These are phyloP conservation scores for Alternaria sp. DNA, from an alignment of 2,329 filamentous ascomycete species.

Conservation along the genomic window DNA sequence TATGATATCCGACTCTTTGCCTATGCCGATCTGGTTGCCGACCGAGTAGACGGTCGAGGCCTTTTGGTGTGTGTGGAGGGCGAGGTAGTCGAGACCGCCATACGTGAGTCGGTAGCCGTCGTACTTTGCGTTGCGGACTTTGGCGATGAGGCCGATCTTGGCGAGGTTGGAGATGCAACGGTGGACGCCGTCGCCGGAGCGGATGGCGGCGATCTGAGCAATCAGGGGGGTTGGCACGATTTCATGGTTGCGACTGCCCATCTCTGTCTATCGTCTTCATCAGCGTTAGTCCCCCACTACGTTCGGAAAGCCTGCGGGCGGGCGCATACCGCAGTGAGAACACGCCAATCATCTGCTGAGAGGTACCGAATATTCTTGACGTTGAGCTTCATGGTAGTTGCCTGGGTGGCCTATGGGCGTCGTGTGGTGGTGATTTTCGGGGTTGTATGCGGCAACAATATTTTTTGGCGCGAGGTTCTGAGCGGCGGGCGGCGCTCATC, in stretches of 20 bases:
- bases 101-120: slow-evolving; percentile 97
- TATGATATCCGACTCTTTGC: slow-evolving; percentile 97
- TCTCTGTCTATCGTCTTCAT: slow-evolving; percentile 73
- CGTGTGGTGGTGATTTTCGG: slow-evolving; percentile 12
- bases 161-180: slow-evolving; percentile 88
- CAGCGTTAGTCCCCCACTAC: slow-evolving; percentile 45
- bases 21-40: slow-evolving; percentile 91
- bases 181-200: slow-evolving; percentile 76
- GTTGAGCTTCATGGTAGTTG: slow-evolving; percentile 82
- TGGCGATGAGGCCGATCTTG: slow-evolving; percentile 88
- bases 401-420: neutral
- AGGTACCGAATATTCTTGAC: slow-evolving; percentile 93
- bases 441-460: slow-evolving; percentile 8
- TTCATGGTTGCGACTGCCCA: slow-evolving; percentile 95
- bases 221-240: slow-evolving; percentile 92
- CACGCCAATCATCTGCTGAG: slow-evolving; percentile 90
- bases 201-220: slow-evolving; percentile 79
- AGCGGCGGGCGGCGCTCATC: slow-evolving; percentile 13
- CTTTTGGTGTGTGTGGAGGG: slow-evolving; percentile 85
- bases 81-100: slow-evolving; percentile 96
- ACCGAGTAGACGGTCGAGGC: slow-evolving; percentile 85
- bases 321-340: slow-evolving; percentile 78
- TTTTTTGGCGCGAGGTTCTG: slow-evolving; percentile 29
- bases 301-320: slow-evolving; percentile 19
- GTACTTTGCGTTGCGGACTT: slow-evolving; percentile 94